phyloP scores from a whole-genome alignment of 805 yeast genomes.

The Pichia scutulata region DNA sequence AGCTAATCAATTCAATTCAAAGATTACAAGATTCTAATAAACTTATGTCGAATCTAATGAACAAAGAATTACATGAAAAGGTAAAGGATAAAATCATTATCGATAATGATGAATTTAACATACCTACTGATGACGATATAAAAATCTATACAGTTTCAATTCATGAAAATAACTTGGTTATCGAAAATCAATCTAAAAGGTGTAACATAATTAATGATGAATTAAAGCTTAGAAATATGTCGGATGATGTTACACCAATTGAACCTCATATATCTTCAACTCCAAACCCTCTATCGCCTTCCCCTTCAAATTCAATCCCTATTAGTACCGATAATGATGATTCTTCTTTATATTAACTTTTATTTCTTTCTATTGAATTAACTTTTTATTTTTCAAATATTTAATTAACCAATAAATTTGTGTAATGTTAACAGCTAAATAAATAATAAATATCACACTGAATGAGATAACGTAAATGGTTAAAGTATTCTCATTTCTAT shows the following conservation, averaged over 20 bases:
- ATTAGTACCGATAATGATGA: constrained; percentile 32
- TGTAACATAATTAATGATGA: constrained; percentile 40
- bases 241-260: not conserved
- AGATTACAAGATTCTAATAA: constrained; percentile 47
- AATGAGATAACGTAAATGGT: constrained; percentile 14
- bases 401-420: constrained; percentile 21
- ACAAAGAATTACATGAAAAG: constrained; percentile 18
- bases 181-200: constrained; percentile 42
- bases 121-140: constrained; percentile 34
- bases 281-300: not conserved
- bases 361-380: constrained; percentile 18
- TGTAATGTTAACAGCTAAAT: constrained; percentile 11
- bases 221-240: constrained; percentile 35
- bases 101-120: constrained; percentile 33
- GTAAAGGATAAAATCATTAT: constrained; percentile 10
- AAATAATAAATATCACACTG: constrained; percentile 8
- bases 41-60: constrained; percentile 37
- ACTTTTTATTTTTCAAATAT: constrained; percentile 14
- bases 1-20: constrained; percentile 34
- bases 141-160: constrained; percentile 47
- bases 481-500: constrained; percentile 23
- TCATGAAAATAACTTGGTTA: constrained; percentile 47
- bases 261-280: not conserved
- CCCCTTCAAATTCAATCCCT: not conserved
- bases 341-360: constrained; percentile 17